Percentiles rank a stretch among this genome's conserved stretches.
Conservation (phyloP, 176 grass and related monocot species). For the Pontederia crassipes region DNA sequence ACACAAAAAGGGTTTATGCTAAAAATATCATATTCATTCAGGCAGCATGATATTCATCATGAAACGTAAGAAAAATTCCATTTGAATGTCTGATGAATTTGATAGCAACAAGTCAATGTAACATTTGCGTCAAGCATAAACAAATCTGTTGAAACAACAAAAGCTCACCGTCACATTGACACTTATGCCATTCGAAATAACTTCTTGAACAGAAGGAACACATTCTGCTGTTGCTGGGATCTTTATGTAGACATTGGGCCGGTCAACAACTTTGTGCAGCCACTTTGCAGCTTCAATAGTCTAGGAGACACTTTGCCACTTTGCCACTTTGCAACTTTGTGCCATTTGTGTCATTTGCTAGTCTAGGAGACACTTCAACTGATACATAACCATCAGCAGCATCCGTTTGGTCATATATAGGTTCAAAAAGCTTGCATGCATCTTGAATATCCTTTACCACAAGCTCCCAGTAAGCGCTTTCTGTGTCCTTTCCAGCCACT, state of each 20-base stretch:
- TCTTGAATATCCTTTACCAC: conserved; percentile 99
- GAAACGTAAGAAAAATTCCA: too few species aligned
- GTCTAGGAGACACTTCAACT: conserved; percentile 86
- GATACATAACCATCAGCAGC: conserved; percentile 95
- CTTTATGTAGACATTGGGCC: conserved; percentile 93
- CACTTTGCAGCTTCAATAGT: conserved; percentile 89
- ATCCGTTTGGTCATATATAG: conserved; percentile 68
- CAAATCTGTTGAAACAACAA: too few species aligned
- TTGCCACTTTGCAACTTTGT: conserved; percentile 96
- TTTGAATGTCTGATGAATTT: too few species aligned
- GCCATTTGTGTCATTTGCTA: conserved; percentile 85
- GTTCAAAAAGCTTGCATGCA: conserved; percentile 83
- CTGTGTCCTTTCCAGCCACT: conserved; percentile 61
- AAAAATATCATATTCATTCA: too few species aligned
- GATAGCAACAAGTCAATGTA: too few species aligned
- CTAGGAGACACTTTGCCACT: conserved; percentile 90
- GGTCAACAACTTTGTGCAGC: conserved; percentile 77
- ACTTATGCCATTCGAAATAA: conserved; percentile 80
- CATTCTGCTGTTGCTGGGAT: conserved; percentile 96
- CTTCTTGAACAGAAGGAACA: conserved; percentile 79
- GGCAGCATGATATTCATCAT: too few species aligned
- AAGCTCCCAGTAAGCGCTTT: conserved; percentile 88
- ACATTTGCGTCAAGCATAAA: too few species aligned
- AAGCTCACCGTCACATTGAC: conserved; percentile 94
- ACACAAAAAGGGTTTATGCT: too few species aligned